phyloP scores from a whole-genome alignment of 202 grass and related monocot genomes.

The Digitaria exilis region DNA sequence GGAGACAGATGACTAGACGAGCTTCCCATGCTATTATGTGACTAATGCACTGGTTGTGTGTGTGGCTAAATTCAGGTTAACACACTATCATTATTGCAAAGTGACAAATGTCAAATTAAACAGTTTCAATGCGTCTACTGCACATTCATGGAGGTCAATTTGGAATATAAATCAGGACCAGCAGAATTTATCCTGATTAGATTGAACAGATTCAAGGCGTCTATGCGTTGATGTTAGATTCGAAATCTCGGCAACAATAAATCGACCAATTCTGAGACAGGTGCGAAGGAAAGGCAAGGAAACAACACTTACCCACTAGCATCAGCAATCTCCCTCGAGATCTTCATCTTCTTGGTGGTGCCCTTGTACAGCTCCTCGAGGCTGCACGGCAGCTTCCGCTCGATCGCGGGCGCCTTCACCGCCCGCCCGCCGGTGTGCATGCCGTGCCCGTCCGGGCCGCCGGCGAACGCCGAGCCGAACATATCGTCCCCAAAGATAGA shows the following conservation, averaged over 20 bases:
- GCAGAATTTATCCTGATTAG: neutral
- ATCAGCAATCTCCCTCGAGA: constrained; percentile 85
- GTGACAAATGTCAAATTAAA: neutral
- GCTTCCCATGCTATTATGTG: neutral
- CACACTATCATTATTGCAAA: neutral
- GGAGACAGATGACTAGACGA: neutral
- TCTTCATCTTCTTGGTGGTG: constrained; percentile 95
- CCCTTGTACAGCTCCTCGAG: constrained; percentile 93
- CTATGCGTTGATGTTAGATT: neutral
- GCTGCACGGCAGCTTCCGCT: constrained; percentile 72
- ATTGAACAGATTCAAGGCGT: neutral
- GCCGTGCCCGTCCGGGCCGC: constrained; percentile 33
- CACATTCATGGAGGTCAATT: neutral
- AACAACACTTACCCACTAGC: constrained; percentile 54
- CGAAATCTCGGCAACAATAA: neutral
- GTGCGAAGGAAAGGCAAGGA: neutral
- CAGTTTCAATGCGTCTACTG: neutral
- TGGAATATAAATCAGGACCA: neutral
- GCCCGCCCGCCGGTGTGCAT: constrained; percentile 54
- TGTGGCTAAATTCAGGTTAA: neutral
- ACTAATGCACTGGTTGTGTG: neutral
- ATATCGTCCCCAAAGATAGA: constrained; percentile 66
- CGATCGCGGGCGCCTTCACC: constrained; percentile 62
- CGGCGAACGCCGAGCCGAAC: constrained; percentile 50
- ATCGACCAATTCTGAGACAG: neutral